Conservation (phyloP, 768 basidiomycete genomes). For the Amanita rimosa region DNA sequence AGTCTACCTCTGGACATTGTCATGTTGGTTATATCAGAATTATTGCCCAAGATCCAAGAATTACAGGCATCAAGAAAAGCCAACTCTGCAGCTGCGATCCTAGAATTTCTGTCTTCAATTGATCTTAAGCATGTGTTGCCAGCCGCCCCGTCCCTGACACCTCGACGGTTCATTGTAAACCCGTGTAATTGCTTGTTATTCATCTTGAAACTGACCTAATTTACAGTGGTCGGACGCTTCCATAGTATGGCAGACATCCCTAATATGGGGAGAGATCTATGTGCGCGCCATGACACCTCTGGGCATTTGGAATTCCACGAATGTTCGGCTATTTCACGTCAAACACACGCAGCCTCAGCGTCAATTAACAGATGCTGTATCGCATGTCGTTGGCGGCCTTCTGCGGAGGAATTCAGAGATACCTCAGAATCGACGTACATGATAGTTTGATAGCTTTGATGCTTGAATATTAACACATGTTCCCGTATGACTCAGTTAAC, state of each 20-base stretch:
- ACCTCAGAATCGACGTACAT: constrained; percentile 7
- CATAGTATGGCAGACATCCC: constrained; percentile 81
- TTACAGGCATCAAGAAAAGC: constrained; percentile 58
- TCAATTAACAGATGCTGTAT: constrained; percentile 69
- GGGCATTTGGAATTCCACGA: constrained; percentile 86
- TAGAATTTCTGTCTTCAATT: constrained; percentile 64
- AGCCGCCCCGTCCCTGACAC: constrained; percentile 45
- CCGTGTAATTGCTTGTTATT: not conserved
- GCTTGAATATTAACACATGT: not conserved
- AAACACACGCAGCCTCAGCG: constrained; percentile 70
- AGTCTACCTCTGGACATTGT: constrained; percentile 86
- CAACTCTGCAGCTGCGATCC: constrained; percentile 55
- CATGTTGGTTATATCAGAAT: constrained; percentile 80
- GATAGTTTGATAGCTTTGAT: not conserved
- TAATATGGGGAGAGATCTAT: constrained; percentile 95
- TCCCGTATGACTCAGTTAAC: not conserved
- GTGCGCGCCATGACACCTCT: constrained; percentile 80
- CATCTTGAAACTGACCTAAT: constrained; percentile 1
- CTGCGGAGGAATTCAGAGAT: constrained; percentile 40
- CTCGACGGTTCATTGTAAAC: constrained; percentile 71
- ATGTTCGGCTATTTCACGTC: constrained; percentile 83
- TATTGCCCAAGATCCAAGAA: constrained; percentile 76
- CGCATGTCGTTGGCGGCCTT: constrained; percentile 73
- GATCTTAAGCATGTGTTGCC: constrained; percentile 68
- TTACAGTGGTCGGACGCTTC: constrained; percentile 86